Percentiles rank a stretch among this genome's conserved stretches.
Evolutionary conservation across 768 basidiomycete species (phyloP).

Genomic region (Mycena chlorophos): DNA sequence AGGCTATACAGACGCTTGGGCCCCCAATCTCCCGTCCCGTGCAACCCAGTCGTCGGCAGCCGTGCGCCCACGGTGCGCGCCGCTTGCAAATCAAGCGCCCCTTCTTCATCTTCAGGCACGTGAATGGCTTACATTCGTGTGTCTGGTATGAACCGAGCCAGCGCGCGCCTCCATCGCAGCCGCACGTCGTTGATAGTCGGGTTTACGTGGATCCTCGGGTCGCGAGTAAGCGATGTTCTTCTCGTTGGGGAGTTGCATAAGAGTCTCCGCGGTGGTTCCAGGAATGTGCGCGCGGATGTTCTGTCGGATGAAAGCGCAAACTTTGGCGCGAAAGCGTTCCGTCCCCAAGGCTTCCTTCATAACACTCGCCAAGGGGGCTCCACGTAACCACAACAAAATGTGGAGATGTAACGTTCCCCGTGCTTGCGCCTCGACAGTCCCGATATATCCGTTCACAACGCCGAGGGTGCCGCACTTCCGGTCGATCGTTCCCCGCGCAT

Average conservation of each 20-base stretch:
- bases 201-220: conserved; percentile 32
- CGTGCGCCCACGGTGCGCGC: conserved; percentile 29
- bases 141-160: conserved; percentile 34
- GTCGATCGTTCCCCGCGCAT: neutral
- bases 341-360: too few relatives aligned
- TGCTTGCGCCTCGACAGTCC: too few relatives aligned
- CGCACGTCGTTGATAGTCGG: conserved; percentile 9
- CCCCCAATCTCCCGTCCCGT: conserved; percentile 31
- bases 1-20: conserved; percentile 21
- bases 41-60: conserved; percentile 27
- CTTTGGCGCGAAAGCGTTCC: too few relatives aligned
- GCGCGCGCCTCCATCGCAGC: conserved; percentile 22
- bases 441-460: neutral
- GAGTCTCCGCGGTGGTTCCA: too few relatives aligned
- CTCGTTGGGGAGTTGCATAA: too few relatives aligned
- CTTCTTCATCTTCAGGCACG: conserved; percentile 24
- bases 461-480: neutral
- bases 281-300: too few relatives aligned
- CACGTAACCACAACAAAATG: too few relatives aligned
- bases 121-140: conserved; percentile 31
- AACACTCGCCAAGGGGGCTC: too few relatives aligned
- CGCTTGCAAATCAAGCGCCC: conserved; percentile 34
- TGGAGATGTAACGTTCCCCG: too few relatives aligned
- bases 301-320: too few relatives aligned
- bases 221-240: conserved; percentile 33